Conservation (phyloP, 1,284 basidiomycete genomes). For the Ustilago crameri region DNA sequence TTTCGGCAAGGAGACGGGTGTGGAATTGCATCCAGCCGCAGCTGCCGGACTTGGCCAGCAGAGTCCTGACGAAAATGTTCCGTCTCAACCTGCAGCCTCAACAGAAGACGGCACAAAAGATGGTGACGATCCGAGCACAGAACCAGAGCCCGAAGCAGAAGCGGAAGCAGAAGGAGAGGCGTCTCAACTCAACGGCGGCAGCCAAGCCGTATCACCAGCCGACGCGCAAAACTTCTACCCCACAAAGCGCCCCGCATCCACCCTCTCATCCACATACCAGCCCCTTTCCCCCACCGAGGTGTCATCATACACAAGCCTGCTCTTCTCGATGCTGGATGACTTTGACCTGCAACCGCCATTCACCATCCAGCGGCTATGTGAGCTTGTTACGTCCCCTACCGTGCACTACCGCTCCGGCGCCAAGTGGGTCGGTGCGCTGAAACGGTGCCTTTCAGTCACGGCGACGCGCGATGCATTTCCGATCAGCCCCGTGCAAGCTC, state of each 20-base stretch:
- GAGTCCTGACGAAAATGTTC: too few relatives aligned
- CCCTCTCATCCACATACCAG: not conserved
- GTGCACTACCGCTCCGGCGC: slow-evolving; percentile 21
- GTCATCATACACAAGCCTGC: not conserved
- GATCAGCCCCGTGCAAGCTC: slow-evolving; percentile 29
- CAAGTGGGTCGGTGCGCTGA: slow-evolving; percentile 45
- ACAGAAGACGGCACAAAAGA: not conserved
- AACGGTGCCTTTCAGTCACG: slow-evolving; percentile 44
- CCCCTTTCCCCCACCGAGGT: slow-evolving; percentile 5
- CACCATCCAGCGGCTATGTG: slow-evolving; percentile 54
- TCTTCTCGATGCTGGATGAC: slow-evolving; percentile 47
- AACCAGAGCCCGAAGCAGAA: not conserved
- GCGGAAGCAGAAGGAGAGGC: slow-evolving; percentile 1
- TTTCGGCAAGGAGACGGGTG: slow-evolving; percentile 4
- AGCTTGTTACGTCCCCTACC: slow-evolving; percentile 32
- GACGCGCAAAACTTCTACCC: slow-evolving; percentile 37
- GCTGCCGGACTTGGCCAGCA: slow-evolving; percentile 4
- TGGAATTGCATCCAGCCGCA: slow-evolving; percentile 29
- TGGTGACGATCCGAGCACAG: not conserved
- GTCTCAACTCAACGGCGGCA: not conserved
- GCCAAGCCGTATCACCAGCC: slow-evolving; percentile 16
- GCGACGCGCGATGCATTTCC: slow-evolving; percentile 51
- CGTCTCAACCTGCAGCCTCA: too few relatives aligned
- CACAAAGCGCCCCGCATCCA: slow-evolving; percentile 15
- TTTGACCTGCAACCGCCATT: slow-evolving; percentile 57